Base-by-base conservation (phyloP, 768 basidiomycete genomes). In the Suillus subalutaceus region DNA sequence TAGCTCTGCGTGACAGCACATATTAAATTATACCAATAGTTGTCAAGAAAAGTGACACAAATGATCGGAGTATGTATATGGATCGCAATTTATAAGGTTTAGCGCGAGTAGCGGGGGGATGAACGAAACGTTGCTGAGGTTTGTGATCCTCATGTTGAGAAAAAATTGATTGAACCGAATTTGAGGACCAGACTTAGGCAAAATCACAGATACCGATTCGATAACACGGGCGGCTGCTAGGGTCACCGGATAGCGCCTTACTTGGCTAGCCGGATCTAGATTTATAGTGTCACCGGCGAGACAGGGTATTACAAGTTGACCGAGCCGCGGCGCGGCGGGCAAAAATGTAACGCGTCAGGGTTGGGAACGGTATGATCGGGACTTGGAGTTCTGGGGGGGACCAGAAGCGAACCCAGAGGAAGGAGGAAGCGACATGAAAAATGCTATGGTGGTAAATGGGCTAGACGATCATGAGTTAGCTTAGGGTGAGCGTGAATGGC, bases 111-210 rank as follows among this genome's bases (percentile, higher is more conserved):
- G 72, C 68, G 67, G 69, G 66, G 63, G 72, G 71, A 77, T 77
- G 75, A 77, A 78, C 66, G 72, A 74, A 78, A 77, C 77, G 76
- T 77, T 77, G 71, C n/a, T 65, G 68, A 32, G 41, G 63, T 41
- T 38, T 62, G 43, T 32, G 64, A 69, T 50, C 64, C 73, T 72
- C 69, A 67, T 74, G 73, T 74, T 62, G 23, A 46, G 62, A 61
- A 66, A 66, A 65, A 56, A 60, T 30, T 20, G 62, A 63, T 26
- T 44, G 38, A 62, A 35, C 61, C 61, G 59, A 44, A 44, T 30
- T 30, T 37, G 16, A n/a, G 30, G 64, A 63, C 26, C 61, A 66
- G 61, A 57, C 65, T 65, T 67, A 73, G 43, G 40, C 4, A 35
- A 44, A 48, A 40, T 57, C 43, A 65, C 41, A 67, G 44, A 65